Conservation (phyloP, 2,329 filamentous ascomycete genomes). For the Tolypocladium endophyticum region DNA sequence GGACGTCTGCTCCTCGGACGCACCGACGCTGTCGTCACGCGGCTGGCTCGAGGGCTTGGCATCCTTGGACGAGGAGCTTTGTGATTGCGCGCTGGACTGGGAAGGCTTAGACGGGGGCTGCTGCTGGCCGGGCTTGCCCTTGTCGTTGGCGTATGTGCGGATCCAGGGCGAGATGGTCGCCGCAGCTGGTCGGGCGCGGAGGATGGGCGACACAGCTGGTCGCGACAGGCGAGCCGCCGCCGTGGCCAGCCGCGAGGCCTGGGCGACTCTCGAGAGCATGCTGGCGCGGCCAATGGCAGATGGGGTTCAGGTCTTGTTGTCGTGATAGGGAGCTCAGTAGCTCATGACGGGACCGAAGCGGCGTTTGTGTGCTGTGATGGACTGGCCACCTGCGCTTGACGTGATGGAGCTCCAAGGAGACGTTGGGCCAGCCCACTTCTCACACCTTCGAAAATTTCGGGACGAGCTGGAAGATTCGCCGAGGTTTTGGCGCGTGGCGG, state of each 20-base stretch:
- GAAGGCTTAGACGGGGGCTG: conserved; percentile 1
- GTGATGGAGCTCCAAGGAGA: neutral
- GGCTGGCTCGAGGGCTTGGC: neutral
- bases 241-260: conserved; percentile 21
- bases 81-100: neutral
- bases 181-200: conserved; percentile 13
- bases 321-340: neutral
- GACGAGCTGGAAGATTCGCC: neutral
- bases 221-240: conserved; percentile 16
- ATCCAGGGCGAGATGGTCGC: conserved; percentile 14
- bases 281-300: conserved; percentile 6
- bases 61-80: conserved; percentile 3
- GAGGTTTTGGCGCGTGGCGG: neutral
- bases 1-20: neutral
- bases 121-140: conserved; percentile 5
- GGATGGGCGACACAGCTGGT: conserved; percentile 11
- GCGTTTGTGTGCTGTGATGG: neutral
- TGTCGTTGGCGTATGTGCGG: conserved; percentile 17
- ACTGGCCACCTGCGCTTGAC: neutral
- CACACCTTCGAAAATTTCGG: neutral
- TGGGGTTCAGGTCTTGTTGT: neutral
- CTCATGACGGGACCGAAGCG: neutral
- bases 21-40: conserved; percentile 11
- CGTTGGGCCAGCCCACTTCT: neutral
- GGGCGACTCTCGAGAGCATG: conserved; percentile 30